Percentiles rank a stretch among this genome's conserved stretches.
Conservation (phyloP, 140 eudicot genomes). For the Erigeron philadelphicus region DNA sequence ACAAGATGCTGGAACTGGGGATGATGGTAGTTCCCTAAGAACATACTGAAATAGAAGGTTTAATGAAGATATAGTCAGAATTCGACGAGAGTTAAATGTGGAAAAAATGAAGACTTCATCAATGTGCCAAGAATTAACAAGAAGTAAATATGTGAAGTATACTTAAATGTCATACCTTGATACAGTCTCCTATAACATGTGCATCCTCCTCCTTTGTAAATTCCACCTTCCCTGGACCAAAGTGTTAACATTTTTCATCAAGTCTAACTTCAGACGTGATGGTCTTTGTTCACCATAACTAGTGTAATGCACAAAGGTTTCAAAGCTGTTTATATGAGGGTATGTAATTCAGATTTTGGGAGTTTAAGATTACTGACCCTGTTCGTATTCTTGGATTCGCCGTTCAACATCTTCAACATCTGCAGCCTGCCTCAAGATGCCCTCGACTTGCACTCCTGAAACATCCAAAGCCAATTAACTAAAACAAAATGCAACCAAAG, state of each 20-base stretch:
- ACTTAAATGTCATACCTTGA: slow-evolving; percentile 50
- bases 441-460: slow-evolving; percentile 83
- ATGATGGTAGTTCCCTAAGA: slow-evolving; percentile 90
- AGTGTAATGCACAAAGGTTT: not conserved
- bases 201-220: slow-evolving; percentile 77
- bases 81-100: slow-evolving; percentile 1
- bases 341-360: not conserved
- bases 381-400: slow-evolving; percentile 77
- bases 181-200: slow-evolving; percentile 88
- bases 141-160: not conserved
- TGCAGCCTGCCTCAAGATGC: slow-evolving; percentile 95
- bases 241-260: slow-evolving; percentile 14
- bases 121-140: not conserved
- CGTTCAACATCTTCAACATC: slow-evolving; percentile 89
- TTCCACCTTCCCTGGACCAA: slow-evolving; percentile 63
- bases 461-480: slow-evolving; percentile 26
- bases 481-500: slow-evolving; percentile 2
- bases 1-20: slow-evolving; percentile 98
- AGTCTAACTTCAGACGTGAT: slow-evolving; percentile 11
- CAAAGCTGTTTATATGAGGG: not conserved
- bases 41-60: slow-evolving; percentile 46
- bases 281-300: slow-evolving; percentile 6
- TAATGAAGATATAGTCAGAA: not conserved
- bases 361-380: slow-evolving; percentile 44
- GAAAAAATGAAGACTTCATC: not conserved